Base-by-base conservation (phyloP, 805 yeast genomes). In the Jamesozyma piceae region DNA sequence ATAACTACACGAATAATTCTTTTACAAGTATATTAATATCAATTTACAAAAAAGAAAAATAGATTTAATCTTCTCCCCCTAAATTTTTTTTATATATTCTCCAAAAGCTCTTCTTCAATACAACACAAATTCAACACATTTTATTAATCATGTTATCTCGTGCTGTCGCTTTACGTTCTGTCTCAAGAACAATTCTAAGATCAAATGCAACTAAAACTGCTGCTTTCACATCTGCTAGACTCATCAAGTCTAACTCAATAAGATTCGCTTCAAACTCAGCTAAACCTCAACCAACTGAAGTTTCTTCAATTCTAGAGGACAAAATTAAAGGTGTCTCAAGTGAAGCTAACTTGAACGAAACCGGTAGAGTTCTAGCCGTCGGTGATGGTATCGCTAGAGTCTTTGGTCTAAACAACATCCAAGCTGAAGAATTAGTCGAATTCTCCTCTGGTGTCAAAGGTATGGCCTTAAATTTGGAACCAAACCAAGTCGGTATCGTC, bases 331-430 rank as follows among this genome's bases (percentile, higher is more conserved):
- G 98, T 75, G 94, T 90, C 63, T 80, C 95, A 53, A 92, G 87
- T 65, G 97, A 90, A 73, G 86, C 96, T 63, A 80, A 86, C 82
- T 82, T 92, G 66, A 87, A 92, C 73, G 98, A 92, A 77, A 94
- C 98, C 68, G 99, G 99, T 72, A 87, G 95, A 75, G 98, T 92
- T 66, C 78, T 92, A 68, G 83, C 97, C 58, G 96, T 92, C 67
- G 98, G 98, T 84, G 99, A 92, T 74, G 99, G 99, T 92, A 92
- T 92, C 69, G 99, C 98, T 71, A 94, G 97, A 81, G 95, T 92
- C 66, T 92, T 85, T 76, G 99, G 99, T 76, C 78, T 92, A 65
- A 92, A 89, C 92, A 92, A 92, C 80, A 82, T 88, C 73, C 97
- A 90, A 80, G 98, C 98, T 68, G 98, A 92, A 78, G 99, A 92